Evolutionary conservation across 805 yeast species (phyloP).

Genomic region (Ogataea allantospora): DNA sequence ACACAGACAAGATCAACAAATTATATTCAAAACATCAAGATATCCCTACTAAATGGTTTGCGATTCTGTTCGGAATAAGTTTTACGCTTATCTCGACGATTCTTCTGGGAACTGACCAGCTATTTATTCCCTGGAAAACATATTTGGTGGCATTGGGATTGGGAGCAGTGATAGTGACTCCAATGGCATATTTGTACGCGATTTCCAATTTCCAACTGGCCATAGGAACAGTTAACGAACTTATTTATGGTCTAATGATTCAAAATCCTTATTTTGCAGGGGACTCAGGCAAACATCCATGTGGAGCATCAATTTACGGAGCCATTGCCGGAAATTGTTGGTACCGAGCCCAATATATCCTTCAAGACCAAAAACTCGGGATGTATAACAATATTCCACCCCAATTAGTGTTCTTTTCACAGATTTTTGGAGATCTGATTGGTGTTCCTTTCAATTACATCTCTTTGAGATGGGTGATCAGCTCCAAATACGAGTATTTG

Average conservation of each 20-base stretch:
- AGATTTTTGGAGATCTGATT: conserved; percentile 49
- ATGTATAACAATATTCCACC: conserved; percentile 56
- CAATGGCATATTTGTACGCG: conserved; percentile 50
- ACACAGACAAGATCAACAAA: conserved; percentile 42
- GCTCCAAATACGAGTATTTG: conserved; percentile 36
- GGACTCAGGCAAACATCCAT: conserved; percentile 38
- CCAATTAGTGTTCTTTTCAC: conserved; percentile 47
- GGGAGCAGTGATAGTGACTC: conserved; percentile 47
- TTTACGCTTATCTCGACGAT: conserved; percentile 36
- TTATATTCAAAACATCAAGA: conserved; percentile 38
- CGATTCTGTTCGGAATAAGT: conserved; percentile 35
- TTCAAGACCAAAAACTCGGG: conserved; percentile 46
- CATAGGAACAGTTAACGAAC: conserved; percentile 51
- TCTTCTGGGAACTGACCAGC: conserved; percentile 30
- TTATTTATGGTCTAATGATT: conserved; percentile 46
- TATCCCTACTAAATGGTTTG: conserved; percentile 47
- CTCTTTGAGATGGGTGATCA: conserved; percentile 47
- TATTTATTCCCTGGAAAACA: conserved; percentile 38
- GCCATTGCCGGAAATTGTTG: conserved; percentile 55
- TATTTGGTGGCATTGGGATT: conserved; percentile 42
- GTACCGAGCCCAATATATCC: conserved; percentile 46
- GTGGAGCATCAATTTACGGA: conserved; percentile 48
- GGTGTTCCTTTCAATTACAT: conserved; percentile 54
- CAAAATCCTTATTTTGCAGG: conserved; percentile 30
- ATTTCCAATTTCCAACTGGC: conserved; percentile 51